Evolutionary conservation across 371 early-diverging fungal genomes (phyloP).

Genomic region (Syncephalis plumigaleata): DNA sequence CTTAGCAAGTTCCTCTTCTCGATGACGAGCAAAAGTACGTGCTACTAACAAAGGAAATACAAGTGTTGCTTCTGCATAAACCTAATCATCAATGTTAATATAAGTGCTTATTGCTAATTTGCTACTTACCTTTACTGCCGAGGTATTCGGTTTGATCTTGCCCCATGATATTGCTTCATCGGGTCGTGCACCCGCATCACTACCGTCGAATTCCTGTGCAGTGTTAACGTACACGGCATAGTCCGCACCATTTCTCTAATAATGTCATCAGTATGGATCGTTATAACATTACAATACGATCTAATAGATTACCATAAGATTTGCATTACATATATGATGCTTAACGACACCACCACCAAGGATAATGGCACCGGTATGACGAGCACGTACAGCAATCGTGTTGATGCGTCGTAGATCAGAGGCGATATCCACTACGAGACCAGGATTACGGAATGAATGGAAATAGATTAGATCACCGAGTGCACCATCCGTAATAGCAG

Average conservation of each 20-base stretch:
- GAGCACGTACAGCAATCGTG: conserved; percentile 81
- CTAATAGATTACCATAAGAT: conserved; percentile 66
- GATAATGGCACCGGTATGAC: conserved; percentile 95
- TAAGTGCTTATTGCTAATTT: too few relatives aligned
- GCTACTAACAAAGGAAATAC: conserved; percentile 93
- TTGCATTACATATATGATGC: conserved; percentile 99
- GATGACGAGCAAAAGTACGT: conserved; percentile 71
- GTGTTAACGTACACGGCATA: conserved; percentile 98
- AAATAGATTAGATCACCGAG: conserved; percentile 99
- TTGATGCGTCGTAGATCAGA: conserved; percentile 93
- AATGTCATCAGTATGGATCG: not conserved
- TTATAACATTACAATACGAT: not conserved
- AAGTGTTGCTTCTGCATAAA: conserved; percentile 92
- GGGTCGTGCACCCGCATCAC: conserved; percentile 97
- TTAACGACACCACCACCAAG: conserved; percentile 98
- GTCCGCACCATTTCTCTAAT: conserved; percentile 96
- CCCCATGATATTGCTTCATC: conserved; percentile 99
- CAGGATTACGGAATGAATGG: conserved; percentile 89
- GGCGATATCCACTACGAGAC: conserved; percentile 89
- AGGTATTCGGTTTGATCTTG: conserved; percentile 82
- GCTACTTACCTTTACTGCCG: conserved; percentile 57
- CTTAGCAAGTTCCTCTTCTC: not conserved
- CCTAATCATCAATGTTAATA: too few relatives aligned
- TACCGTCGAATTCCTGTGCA: conserved; percentile 98
- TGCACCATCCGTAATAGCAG: conserved; percentile 97